Conservation (phyloP, 2,329 filamentous ascomycete genomes). For the Clonostachys sp. region DNA sequence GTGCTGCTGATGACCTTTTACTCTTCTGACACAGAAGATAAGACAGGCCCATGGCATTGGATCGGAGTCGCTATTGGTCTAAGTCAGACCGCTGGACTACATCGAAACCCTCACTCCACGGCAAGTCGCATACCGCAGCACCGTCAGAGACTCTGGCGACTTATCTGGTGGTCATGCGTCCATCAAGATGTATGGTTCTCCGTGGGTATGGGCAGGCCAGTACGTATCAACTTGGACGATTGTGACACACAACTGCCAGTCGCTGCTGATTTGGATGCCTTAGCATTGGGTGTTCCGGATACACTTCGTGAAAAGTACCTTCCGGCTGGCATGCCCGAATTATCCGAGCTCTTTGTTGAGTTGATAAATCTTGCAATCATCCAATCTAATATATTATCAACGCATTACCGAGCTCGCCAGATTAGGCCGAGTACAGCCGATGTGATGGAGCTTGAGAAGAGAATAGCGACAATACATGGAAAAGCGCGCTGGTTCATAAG, state of each 20-base stretch:
- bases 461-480: too few relatives aligned
- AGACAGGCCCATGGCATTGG: background rate
- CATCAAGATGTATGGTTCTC: background rate
- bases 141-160: background rate
- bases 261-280: background rate
- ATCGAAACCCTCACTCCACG: background rate
- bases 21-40: background rate
- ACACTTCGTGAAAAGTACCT: background rate
- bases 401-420: background rate
- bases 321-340: background rate
- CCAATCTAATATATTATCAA: background rate
- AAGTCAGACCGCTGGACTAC: background rate
- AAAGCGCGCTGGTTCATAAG: background rate
- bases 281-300: background rate
- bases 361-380: background rate
- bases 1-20: background rate
- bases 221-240: background rate
- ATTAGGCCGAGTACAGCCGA: background rate
- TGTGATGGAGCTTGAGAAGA: background rate
- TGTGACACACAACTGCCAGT: background rate
- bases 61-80: background rate
- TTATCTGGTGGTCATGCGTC: background rate
- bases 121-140: too few relatives aligned
- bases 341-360: background rate
- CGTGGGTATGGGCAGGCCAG: background rate